Evolutionary conservation across 1,284 basidiomycete genomes (phyloP), one percentile per base, ranked within the genome.

Genomic region (Ganoderma meredithae): DNA sequence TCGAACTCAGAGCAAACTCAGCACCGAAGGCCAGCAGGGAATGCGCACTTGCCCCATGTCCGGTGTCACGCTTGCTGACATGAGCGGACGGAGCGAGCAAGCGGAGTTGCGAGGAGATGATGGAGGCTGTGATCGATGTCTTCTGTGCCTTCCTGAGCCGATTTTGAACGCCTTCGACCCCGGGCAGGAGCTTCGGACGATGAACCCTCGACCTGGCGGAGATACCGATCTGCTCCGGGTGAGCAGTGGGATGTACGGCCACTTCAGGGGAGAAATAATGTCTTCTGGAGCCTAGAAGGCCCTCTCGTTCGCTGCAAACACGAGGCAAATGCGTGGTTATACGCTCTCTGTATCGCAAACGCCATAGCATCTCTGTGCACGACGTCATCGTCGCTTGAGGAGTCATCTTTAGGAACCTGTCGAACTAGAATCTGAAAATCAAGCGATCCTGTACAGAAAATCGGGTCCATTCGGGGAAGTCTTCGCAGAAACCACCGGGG

Each of bases 281-380:
- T 53, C 52, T 53, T 53, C 52, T 55, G 31, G n/a, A 25, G 13
- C 53, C 70, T 61, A 71, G 67, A 67, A 64, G 44, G 17, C 63
- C 17, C 19, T 59, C 58, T 62, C 41, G 62, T 40, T 19, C 56
- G 56, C 31, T 47, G 64, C 2, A 66, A 53, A 60, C 66, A 64
- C 62, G 53, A 72, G 68, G 71, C 49, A 63, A 63, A 66, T 59
- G 65, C 65, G 52, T 69, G 65, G 36, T 36, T 36, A 36, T 36
- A 36, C 36, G 36, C 36, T 36, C 36, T 60, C 58, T 49, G 52
- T 53, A 47, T 66, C 40, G 43, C 25, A 47, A 53, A 3, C 17
- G 31, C 7, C 60, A 55, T 59, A 56, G 62, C 52, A 53, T 40
- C 49, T 19, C 62, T 22, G 31, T 56, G 52, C 47, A 17, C 15